A percentile compares a stretch with the other conserved stretches of the same genome.
These are phyloP conservation scores for Linnemannia elongata DNA, from an alignment of 192 early-diverging fungal species.

Conservation along the genomic window DNA sequence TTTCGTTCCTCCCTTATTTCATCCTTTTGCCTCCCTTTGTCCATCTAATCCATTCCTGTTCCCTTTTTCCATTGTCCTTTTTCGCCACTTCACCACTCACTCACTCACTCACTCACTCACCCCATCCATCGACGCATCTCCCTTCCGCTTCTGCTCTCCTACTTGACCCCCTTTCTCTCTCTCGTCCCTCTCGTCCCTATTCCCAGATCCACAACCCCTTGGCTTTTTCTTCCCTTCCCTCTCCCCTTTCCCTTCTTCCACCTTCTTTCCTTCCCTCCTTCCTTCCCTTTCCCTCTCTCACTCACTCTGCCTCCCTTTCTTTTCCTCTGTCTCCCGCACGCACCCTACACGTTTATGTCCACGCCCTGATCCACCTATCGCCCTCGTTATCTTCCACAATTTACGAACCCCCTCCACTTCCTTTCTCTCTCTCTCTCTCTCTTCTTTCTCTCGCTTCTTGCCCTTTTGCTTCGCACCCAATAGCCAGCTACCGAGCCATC, in stretches of 20 bases:
- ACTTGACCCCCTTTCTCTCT: constrained; percentile 2
- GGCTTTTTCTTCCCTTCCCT: constrained; percentile 11
- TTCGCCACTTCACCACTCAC: background rate
- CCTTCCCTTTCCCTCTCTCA: background rate
- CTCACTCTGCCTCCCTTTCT: background rate
- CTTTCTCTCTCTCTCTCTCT: background rate
- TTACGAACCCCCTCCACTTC: constrained; percentile 1
- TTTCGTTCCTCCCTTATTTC: background rate
- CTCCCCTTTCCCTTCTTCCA: background rate
- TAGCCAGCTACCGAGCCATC: constrained; percentile 3
- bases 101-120: too few species aligned
- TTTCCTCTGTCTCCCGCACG: background rate
- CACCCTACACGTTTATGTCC: background rate
- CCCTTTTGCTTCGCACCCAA: constrained; percentile 12
- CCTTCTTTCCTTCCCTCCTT: background rate
- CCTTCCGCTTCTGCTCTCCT: background rate
- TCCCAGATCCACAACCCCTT: constrained; percentile 28
- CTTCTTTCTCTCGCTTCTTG: background rate
- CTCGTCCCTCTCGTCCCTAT: background rate
- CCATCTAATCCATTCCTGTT: constrained; percentile 32
- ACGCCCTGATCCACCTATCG: constrained; percentile 5
- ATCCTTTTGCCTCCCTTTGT: background rate
- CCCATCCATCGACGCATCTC: background rate
- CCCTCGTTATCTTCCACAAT: background rate
- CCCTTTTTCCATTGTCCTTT: constrained; percentile 19